Base-by-base conservation (phyloP, 2,329 filamentous ascomycete species). In the Aspergillus calidoustus region DNA sequence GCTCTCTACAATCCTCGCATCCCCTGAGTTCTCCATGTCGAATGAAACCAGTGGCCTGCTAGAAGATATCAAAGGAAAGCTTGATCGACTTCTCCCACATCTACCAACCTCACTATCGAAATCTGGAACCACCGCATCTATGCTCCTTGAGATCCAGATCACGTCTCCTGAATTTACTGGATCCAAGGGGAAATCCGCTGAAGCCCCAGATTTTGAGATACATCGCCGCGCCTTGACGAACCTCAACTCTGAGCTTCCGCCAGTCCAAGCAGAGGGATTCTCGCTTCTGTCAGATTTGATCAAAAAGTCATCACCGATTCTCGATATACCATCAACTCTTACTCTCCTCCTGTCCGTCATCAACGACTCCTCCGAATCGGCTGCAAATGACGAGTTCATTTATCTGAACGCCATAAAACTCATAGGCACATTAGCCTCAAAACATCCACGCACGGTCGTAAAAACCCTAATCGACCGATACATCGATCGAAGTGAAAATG, bases 181-280 rank as follows among this genome's bases (percentile, higher is more conserved):
- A 22, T 58, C 64, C 6, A 66, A 71, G 48, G 59, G 66, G 22
- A 57, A 65, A 19, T 65, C 68, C 9, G 53, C 68, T n/a, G 71
- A 75, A 44, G 63, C 71, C 8, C 69, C 72, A 3, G 79, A 80
- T 54, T 73, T 79, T 49, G 74, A 79, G 50, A 76, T 65, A 3
- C 77, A 81, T 60, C 76, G 76, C 31, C 76, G 77, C 60, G 79
- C 77, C 15, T 62, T 81, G n/a, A 67, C 67, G 23, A 76, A 77
- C 58, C 71, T 81, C 46, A 75, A 73, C 41, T 80, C 78, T 3
- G 66, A 76, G 15, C 67, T 80, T 13, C 75, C 76, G 4, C 79
- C 79, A 0, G 74, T 80, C 1, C 78, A 80, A 63, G 79, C 76
- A 30, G 78, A 81, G 62, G 79, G 79, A 17, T 77, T 81, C 47